These are phyloP conservation scores for Debaryomyces robertsiae DNA, from an alignment of 1,139 yeast genomes.

Conservation along the genomic window DNA sequence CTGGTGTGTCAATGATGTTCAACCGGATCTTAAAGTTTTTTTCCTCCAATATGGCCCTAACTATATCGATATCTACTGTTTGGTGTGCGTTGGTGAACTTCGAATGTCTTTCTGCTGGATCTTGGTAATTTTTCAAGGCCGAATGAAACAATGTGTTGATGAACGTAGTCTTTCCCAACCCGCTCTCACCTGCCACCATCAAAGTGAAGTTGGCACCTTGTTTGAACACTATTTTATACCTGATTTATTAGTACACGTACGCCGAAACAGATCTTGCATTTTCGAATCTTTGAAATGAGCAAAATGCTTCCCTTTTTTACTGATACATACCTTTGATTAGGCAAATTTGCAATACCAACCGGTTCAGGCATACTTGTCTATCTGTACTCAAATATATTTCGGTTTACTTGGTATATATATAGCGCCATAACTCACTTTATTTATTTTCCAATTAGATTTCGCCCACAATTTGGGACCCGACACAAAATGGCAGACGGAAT, in stretches of 20 bases:
- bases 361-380: conserved; percentile 45
- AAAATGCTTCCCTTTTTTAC: not conserved
- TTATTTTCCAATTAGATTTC: conserved; percentile 7
- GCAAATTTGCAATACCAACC: conserved; percentile 86
- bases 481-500: conserved; percentile 5
- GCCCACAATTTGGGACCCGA: conserved; percentile 5
- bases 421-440: conserved; percentile 1
- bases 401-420: conserved; percentile 1
- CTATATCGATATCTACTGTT: conserved; percentile 89
- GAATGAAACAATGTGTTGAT: conserved; percentile 89
- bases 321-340: conserved; percentile 78
- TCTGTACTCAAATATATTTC: not conserved
- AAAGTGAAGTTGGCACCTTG: conserved; percentile 88
- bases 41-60: conserved; percentile 91
- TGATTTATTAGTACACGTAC: conserved; percentile 24
- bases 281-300: too few relatives aligned
- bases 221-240: conserved; percentile 86
- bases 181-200: conserved; percentile 96
- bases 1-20: conserved; percentile 94
- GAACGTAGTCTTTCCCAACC: conserved; percentile 92
- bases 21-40: conserved; percentile 83
- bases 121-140: conserved; percentile 62
- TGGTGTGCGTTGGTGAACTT: conserved; percentile 66
- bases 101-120: conserved; percentile 67
- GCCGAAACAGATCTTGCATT: not conserved